Evolutionary conservation across 1,139 yeast species (phyloP), one percentile per base, ranked within the genome.

Genomic region (Petasospora fabianii): DNA sequence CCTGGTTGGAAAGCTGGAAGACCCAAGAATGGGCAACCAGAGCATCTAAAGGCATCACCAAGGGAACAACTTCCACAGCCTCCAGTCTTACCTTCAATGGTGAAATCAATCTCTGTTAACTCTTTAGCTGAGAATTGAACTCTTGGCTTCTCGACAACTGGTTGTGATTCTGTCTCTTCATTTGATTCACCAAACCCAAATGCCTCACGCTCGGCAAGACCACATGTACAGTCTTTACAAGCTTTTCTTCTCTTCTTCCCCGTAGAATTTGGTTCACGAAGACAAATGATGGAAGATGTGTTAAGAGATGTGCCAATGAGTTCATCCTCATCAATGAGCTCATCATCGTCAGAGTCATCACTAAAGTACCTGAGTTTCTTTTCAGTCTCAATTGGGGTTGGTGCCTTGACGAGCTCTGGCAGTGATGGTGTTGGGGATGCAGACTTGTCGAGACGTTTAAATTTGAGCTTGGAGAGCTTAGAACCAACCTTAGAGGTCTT

Each of bases 1-100:
- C 98, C 98, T 0, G 97, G 97, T 66, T 87, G 88, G 73, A 92
- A 92, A 5, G 98, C 97, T 9, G 99, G 98, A 42, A 94, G 71
- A 0, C 99, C 98, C 52, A 92, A 69, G 63, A 80, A 94, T 31
- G 98, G 99, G 65, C 99, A 92, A 3, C 97, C 97, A 54, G 90
- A 96, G 63, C 99, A 92, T 57, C 99, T 72, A 67, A 92, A 92
- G 0, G 98, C 98, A 62, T 92, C 98, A 29, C 99, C 98, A 41
- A 92, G 72, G 0, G 97, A 82, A 67, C 99, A 92, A 10, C 95
- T 85, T 16, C 96, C 96, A 66, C 99, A 92, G 2, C 97, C 96
- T 24, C 97, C 97, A 8, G 76, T 75, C 62, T 90, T 92, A 27
- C 97, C 97, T 49, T 88, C 87, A 13, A 90, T 80, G 1, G 98